These are phyloP conservation scores for Micractinium sp. DNA, from an alignment of 139 green algal species.

Conservation along the genomic window DNA sequence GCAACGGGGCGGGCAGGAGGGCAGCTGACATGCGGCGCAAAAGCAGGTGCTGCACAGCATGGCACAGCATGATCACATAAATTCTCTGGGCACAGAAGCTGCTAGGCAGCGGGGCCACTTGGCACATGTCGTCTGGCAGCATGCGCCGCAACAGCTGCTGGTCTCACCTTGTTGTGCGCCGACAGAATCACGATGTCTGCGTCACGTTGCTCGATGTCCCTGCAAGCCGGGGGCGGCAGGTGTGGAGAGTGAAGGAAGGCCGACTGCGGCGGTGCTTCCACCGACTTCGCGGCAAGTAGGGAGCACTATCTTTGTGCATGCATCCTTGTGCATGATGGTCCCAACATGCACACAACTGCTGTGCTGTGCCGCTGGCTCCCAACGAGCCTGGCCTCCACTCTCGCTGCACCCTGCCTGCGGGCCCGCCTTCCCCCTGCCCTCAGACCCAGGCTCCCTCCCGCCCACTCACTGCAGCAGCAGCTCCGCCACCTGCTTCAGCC, in stretches of 20 bases:
- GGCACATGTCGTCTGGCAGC: background rate
- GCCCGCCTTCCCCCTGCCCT: background rate
- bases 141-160: background rate
- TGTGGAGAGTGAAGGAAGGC: background rate
- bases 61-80: too few species aligned
- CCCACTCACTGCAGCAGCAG: constrained; percentile 11
- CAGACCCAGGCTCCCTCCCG: background rate
- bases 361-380: background rate
- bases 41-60: background rate
- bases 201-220: constrained; percentile 27
- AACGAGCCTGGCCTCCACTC: background rate
- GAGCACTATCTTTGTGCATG: background rate
- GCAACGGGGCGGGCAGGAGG: background rate
- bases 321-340: background rate
- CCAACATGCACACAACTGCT: background rate
- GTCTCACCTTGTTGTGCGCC: constrained; percentile 40
- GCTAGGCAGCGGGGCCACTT: too few species aligned
- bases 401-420: background rate
- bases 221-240: background rate
- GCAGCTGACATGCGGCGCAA: too few species aligned
- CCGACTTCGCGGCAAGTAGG: background rate
- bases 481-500: background rate
- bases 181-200: constrained; percentile 34
- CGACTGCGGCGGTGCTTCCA: background rate
- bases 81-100: too few species aligned